Evolutionary conservation across 345 rosid genomes (phyloP).

Genomic region (Eucalyptus marginata): DNA sequence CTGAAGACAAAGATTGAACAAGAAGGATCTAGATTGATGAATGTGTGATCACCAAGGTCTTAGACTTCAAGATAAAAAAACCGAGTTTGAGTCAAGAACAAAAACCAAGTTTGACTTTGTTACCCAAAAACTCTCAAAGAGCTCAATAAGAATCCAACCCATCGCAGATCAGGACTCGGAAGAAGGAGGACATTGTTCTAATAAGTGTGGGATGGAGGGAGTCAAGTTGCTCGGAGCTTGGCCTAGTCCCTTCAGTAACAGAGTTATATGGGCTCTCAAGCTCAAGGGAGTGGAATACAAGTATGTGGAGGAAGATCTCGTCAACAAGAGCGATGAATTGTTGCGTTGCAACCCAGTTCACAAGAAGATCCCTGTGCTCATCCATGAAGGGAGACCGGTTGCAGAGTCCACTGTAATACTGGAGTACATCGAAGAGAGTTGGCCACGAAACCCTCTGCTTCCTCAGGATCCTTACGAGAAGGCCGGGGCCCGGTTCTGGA

Average conservation of each 20-base stretch:
- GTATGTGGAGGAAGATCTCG: slow-evolving; percentile 11
- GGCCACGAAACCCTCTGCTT: slow-evolving; percentile 14
- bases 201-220: background rate
- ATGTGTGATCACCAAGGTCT: background rate
- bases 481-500: slow-evolving; percentile 16
- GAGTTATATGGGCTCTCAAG: slow-evolving; percentile 18
- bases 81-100: background rate
- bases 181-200: background rate
- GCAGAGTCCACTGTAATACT: slow-evolving; percentile 16
- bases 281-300: slow-evolving; percentile 13
- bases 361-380: slow-evolving; percentile 21
- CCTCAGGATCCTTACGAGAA: slow-evolving; percentile 8
- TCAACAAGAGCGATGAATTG: slow-evolving; percentile 8
- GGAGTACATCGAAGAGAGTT: slow-evolving; percentile 16
- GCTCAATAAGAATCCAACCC: background rate
- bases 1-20: background rate
- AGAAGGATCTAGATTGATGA: background rate
- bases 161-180: background rate
- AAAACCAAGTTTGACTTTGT: background rate
- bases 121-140: background rate
- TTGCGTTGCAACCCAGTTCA: slow-evolving; percentile 15
- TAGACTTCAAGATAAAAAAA: background rate
- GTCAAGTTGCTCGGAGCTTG: slow-evolving; percentile 16
- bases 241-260: slow-evolving; percentile 9
- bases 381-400: slow-evolving; percentile 16